Conservation (phyloP, 257 asterid genomes). For the Leptodermis oblonga region DNA sequence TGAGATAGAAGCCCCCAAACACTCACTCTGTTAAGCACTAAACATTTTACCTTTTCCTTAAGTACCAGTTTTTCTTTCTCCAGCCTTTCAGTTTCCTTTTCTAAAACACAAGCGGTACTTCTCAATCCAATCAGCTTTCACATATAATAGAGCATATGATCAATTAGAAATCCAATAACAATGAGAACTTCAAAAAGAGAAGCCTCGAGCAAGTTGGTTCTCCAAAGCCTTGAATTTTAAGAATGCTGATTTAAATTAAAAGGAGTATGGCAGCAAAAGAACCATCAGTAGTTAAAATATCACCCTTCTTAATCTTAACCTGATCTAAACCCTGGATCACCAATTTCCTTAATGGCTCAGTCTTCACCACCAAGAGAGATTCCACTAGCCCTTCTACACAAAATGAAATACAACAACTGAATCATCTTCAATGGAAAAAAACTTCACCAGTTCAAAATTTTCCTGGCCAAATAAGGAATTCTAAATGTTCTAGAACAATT, state of each 20-base stretch:
- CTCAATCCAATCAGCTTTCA: slow-evolving; percentile 53
- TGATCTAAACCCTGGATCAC: slow-evolving; percentile 84
- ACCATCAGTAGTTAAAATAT: slow-evolving; percentile 77
- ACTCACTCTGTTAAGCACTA: too few species aligned
- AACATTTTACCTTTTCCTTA: slow-evolving; percentile 66
- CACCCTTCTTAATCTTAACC: slow-evolving; percentile 80
- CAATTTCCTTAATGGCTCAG: slow-evolving; percentile 81
- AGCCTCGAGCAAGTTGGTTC: slow-evolving; percentile 92
- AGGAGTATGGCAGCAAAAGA: slow-evolving; percentile 66
- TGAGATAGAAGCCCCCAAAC: too few species aligned
- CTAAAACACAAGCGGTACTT: slow-evolving; percentile 52
- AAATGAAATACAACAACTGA: slow-evolving; percentile 75
- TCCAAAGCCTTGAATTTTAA: slow-evolving; percentile 95
- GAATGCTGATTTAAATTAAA: slow-evolving; percentile 65
- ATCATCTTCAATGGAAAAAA: slow-evolving; percentile 43
- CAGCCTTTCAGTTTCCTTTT: slow-evolving; percentile 58
- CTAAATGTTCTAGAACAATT: neutral
- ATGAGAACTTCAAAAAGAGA: slow-evolving; percentile 90
- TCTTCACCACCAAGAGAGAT: slow-evolving; percentile 78
- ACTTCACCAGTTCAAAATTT: too few species aligned
- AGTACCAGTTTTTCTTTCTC: slow-evolving; percentile 65
- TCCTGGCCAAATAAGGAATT: too few species aligned
- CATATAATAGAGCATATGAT: slow-evolving; percentile 87
- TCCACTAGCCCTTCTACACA: slow-evolving; percentile 75
- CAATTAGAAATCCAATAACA: slow-evolving; percentile 77